Base-by-base conservation (phyloP, 1,139 yeast genomes). In the Suhomyces guaymorum region DNA sequence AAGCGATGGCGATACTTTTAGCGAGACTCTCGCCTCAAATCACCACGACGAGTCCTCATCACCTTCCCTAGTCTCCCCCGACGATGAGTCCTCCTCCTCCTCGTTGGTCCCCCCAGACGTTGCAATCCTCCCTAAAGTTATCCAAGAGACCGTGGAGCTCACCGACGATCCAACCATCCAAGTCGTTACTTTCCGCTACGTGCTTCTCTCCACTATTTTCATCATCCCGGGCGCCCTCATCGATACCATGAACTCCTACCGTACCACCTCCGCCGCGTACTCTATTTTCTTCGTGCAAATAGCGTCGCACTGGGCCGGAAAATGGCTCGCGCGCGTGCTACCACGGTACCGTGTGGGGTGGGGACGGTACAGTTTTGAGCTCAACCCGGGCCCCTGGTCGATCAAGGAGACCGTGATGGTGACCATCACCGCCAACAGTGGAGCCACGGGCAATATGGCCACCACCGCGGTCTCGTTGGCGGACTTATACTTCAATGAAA, bases 231-330 rank as follows among this genome's bases (percentile, higher is more conserved):
- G 54, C 3, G 55, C 55, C 9, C 48, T 51, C 24, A 46, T 51
- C n/a, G 53, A 49, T 27, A 48, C 53, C 9, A 42, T 51, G 48
- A 51, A 51, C 35, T 46, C 53, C 9, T 51, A 46, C 41, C 35
- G 55, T 5, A 49, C 55, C n/a, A 49, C 54, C 4, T 46, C 53
- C 10, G 54, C 54, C 6, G 52, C 53, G 7, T 51, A 51, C 23
- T 48, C 52, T 26, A 51, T 51, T n/a, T 49, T 51, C 32, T 51
- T 49, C 30, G 55, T 51, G 3, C 55, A 51, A 28, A 49, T 51
- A 12, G 53, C 44, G 6, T 42, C 46, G 15, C 54, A 51, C 26
- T 49, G 54, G 54, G 46, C 47, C 2, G 55, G 55, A 3, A 46
- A 44, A 26, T 49, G 52, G 49, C 31, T 49, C 6, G 53, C 54